These are phyloP conservation scores for Lasiodiplodia citricola DNA, from an alignment of 2,329 filamentous ascomycete genomes.

Conservation along the genomic window DNA sequence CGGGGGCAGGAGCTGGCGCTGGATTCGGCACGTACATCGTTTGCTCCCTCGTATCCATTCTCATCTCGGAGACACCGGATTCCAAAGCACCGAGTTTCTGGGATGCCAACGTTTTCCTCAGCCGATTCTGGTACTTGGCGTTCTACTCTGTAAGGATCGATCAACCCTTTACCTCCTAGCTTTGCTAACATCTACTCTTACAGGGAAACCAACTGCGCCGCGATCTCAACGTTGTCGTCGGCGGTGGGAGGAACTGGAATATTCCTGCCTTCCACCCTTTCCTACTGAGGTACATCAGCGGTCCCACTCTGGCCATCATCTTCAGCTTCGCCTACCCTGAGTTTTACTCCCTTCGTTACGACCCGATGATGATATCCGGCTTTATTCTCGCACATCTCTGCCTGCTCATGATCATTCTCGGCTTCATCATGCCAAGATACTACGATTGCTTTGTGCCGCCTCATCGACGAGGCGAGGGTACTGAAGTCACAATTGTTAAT, in stretches of 20 bases:
- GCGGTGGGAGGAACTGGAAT: slow-evolving; percentile 60
- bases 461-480: slow-evolving; percentile 53
- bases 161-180: not conserved
- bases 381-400: slow-evolving; percentile 44
- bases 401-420: slow-evolving; percentile 54
- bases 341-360: slow-evolving; percentile 39
- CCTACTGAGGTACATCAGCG: slow-evolving; percentile 48
- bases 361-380: slow-evolving; percentile 44
- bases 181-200: not conserved
- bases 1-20: slow-evolving; percentile 55
- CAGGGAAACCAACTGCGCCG: slow-evolving; percentile 62
- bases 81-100: slow-evolving; percentile 51
- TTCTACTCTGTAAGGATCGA: slow-evolving; percentile 62
- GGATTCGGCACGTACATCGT: slow-evolving; percentile 60
- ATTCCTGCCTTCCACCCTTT: slow-evolving; percentile 60
- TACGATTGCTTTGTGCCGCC: slow-evolving; percentile 60
- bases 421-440: slow-evolving; percentile 60
- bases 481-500: slow-evolving; percentile 39
- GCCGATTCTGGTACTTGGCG: slow-evolving; percentile 59
- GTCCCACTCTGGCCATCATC: slow-evolving; percentile 41
- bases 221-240: slow-evolving; percentile 62
- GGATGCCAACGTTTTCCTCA: slow-evolving; percentile 43
- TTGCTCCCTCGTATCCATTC: slow-evolving; percentile 46
- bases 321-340: slow-evolving; percentile 43
- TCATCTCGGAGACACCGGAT: slow-evolving; percentile 52